These are phyloP conservation scores for Canna indica DNA, from an alignment of 176 grass and related monocot species.

Conservation along the genomic window DNA sequence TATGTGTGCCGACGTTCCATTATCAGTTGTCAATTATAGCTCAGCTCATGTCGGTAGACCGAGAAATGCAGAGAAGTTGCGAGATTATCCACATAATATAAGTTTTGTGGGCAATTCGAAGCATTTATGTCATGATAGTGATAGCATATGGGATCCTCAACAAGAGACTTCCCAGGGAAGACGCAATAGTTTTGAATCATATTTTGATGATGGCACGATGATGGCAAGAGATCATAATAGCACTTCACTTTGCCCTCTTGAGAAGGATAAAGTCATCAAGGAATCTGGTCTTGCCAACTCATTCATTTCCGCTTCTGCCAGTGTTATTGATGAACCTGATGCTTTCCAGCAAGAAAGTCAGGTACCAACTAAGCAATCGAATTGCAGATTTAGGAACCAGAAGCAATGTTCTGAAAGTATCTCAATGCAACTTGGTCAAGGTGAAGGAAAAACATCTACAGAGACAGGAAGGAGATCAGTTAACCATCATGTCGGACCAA, in stretches of 20 bases:
- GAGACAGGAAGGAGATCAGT: background rate
- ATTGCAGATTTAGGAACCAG: background rate
- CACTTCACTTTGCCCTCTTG: conserved; percentile 18
- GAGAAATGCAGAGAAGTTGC: background rate
- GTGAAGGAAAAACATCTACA: background rate
- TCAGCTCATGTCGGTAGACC: background rate
- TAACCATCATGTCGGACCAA: background rate
- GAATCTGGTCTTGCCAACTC: conserved; percentile 8
- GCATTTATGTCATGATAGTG: background rate
- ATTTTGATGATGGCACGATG: conserved; percentile 23
- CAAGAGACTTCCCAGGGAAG: conserved; percentile 19
- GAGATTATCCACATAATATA: background rate
- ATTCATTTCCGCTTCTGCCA: background rate
- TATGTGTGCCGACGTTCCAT: background rate
- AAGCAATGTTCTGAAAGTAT: background rate
- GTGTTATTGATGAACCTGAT: conserved; percentile 10
- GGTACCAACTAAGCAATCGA: background rate
- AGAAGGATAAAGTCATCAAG: background rate
- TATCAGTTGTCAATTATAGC: background rate
- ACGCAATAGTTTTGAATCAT: conserved; percentile 19
- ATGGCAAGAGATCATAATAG: conserved; percentile 29
- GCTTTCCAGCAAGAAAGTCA: background rate
- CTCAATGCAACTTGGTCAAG: background rate
- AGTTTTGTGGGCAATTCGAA: background rate
- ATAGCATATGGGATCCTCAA: conserved; percentile 22